Evolutionary conservation across 192 early-diverging fungal genomes (phyloP).

Genomic region (Coemansia umbellata): DNA sequence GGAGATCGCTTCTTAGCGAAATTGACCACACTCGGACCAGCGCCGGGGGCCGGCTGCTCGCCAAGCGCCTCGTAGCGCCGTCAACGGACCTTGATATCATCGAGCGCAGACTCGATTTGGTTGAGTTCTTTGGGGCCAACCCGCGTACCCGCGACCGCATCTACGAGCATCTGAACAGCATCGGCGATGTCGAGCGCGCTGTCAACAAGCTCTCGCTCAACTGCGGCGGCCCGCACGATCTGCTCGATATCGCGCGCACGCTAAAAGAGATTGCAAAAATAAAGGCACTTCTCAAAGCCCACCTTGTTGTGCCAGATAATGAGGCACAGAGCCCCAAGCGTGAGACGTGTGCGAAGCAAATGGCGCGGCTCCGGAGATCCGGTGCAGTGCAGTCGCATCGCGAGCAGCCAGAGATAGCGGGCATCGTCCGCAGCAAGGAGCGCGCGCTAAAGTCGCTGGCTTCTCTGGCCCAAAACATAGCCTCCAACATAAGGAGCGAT

Average conservation of each 20-base stretch:
- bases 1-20: constrained; percentile 63
- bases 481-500: constrained; percentile 48
- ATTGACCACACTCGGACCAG: constrained; percentile 79
- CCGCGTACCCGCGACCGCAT: constrained; percentile 49
- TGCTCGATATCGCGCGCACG: constrained; percentile 58
- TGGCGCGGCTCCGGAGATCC: neutral
- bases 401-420: neutral
- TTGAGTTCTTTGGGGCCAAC: constrained; percentile 63
- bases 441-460: constrained; percentile 44
- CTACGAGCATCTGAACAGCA: constrained; percentile 53
- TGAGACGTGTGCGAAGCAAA: neutral
- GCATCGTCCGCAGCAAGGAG: constrained; percentile 25
- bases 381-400: neutral
- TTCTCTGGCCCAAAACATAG: constrained; percentile 37
- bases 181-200: constrained; percentile 65
- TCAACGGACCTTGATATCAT: constrained; percentile 62
- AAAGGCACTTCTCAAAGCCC: constrained; percentile 34
- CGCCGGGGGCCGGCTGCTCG: constrained; percentile 71
- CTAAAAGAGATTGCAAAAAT: constrained; percentile 52
- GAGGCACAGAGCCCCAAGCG: too few species aligned
- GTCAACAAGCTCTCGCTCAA: constrained; percentile 68
- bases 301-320: constrained; percentile 5
- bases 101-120: constrained; percentile 67
- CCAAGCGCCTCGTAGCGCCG: constrained; percentile 67
- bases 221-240: constrained; percentile 59